These are phyloP conservation scores for Bertia moriformis DNA, from an alignment of 2,329 filamentous ascomycete species.

Conservation along the genomic window DNA sequence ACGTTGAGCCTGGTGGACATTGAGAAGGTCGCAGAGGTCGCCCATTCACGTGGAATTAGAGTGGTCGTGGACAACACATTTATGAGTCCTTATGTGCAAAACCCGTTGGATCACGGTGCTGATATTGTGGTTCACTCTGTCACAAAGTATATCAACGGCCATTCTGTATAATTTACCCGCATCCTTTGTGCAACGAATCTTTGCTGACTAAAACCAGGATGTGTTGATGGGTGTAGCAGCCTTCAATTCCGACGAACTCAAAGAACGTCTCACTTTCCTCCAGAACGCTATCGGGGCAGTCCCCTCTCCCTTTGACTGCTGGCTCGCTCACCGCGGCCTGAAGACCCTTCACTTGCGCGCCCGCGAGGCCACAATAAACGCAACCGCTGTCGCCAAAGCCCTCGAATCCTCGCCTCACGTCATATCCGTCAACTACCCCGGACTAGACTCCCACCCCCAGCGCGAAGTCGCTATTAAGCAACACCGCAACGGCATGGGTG, in stretches of 20 bases:
- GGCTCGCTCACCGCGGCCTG: constrained; percentile 90
- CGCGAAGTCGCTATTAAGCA: constrained; percentile 74
- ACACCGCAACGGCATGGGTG: constrained; percentile 85
- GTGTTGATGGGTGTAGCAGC: constrained; percentile 96
- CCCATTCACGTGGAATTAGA: constrained; percentile 75
- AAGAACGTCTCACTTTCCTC: constrained; percentile 68
- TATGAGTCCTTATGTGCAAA: constrained; percentile 89
- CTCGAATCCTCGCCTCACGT: constrained; percentile 72
- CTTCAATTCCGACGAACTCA: constrained; percentile 74
- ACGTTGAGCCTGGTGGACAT: constrained; percentile 90
- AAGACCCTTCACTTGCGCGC: constrained; percentile 94
- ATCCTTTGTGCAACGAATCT: background rate
- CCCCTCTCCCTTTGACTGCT: constrained; percentile 88
- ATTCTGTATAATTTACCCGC: constrained; percentile 21
- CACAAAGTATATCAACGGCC: constrained; percentile 98
- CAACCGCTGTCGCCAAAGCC: constrained; percentile 58
- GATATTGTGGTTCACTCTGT: constrained; percentile 95
- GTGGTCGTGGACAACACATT: constrained; percentile 99
- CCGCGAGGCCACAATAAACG: constrained; percentile 71
- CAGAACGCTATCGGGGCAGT: constrained; percentile 96
- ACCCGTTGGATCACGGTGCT: constrained; percentile 84
- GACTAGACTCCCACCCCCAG: constrained; percentile 74
- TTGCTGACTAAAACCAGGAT: constrained; percentile 35
- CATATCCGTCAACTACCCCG: constrained; percentile 87
- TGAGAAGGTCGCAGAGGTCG: constrained; percentile 64